A percentile compares a stretch with the other conserved stretches of the same genome.
phyloP scores from a whole-genome alignment of 768 basidiomycete species.

The Lyophyllum atratum region DNA sequence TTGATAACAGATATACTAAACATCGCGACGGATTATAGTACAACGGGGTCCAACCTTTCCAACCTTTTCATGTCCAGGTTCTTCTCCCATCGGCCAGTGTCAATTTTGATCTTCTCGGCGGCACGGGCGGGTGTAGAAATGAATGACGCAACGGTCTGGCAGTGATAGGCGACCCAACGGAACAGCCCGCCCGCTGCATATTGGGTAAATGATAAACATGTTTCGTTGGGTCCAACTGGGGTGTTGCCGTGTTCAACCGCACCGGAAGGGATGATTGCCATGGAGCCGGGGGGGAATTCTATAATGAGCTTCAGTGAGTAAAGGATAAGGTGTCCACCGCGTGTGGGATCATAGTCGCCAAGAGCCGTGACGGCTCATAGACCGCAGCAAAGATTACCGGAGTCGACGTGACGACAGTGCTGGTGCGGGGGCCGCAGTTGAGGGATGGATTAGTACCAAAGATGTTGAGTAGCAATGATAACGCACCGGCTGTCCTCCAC shows the following conservation, averaged over 20 bases:
- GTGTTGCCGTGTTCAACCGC: conserved; percentile 16
- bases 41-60: no score
- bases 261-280: conserved; percentile 20
- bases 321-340: conserved; percentile 23
- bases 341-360: conserved; percentile 6
- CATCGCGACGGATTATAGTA: no score
- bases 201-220: conserved; percentile 18
- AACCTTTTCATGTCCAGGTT: no score
- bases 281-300: conserved; percentile 12
- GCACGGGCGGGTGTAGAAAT: no score
- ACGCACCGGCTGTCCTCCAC: no score
- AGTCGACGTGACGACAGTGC: conserved; percentile 12
- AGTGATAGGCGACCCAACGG: conserved; percentile 23
- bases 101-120: no score
- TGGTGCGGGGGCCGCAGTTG: conserved; percentile 16
- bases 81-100: no score
- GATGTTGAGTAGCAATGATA: no score
- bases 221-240: conserved; percentile 11
- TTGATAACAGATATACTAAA: no score
- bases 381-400: conserved; percentile 3
- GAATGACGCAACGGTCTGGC: background rate
- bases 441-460: background rate
- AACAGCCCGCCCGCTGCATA: conserved; percentile 23
- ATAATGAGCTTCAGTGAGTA: conserved; percentile 16
- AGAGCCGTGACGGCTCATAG: conserved; percentile 17